A percentile compares a stretch with the other conserved stretches of the same genome.
Conservation (phyloP, 2,329 filamentous ascomycete genomes). For the Verticillium albo-atrum region DNA sequence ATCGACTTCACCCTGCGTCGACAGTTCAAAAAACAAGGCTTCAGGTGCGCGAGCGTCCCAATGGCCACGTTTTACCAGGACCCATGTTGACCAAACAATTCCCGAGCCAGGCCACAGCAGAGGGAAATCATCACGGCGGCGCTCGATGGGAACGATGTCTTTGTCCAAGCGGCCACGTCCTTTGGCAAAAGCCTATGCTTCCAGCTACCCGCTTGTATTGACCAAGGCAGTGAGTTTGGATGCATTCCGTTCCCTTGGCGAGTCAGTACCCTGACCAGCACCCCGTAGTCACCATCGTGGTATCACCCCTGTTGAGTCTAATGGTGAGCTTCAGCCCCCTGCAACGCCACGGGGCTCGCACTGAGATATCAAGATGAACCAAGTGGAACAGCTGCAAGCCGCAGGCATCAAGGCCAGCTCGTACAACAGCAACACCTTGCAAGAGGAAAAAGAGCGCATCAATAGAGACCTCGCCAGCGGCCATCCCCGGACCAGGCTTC, state of each 20-base stretch:
- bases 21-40: constrained; percentile 70
- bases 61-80: background rate
- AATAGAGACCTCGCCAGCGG: constrained; percentile 81
- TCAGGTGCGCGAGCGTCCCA: constrained; percentile 51
- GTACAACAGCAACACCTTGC: constrained; percentile 77
- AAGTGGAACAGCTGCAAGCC: constrained; percentile 74
- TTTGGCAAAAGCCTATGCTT: constrained; percentile 95
- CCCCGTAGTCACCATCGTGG: constrained; percentile 72
- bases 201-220: constrained; percentile 83
- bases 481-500: constrained; percentile 74
- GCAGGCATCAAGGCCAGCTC: constrained; percentile 77
- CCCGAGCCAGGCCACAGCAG: constrained; percentile 64
- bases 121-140: constrained; percentile 83
- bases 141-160: constrained; percentile 81
- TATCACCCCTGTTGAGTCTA: constrained; percentile 82
- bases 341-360: background rate
- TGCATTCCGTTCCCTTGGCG: background rate
- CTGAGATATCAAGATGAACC: constrained; percentile 66
- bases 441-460: constrained; percentile 61
- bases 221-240: constrained; percentile 67
- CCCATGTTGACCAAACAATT: background rate
- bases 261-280: background rate
- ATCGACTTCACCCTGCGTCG: constrained; percentile 70
- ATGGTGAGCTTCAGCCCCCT: constrained; percentile 56
- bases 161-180: constrained; percentile 83